Evolutionary conservation across 1,139 yeast species (phyloP), one percentile per base, ranked within the genome.

Genomic region (Sporopachydermia cereana): DNA sequence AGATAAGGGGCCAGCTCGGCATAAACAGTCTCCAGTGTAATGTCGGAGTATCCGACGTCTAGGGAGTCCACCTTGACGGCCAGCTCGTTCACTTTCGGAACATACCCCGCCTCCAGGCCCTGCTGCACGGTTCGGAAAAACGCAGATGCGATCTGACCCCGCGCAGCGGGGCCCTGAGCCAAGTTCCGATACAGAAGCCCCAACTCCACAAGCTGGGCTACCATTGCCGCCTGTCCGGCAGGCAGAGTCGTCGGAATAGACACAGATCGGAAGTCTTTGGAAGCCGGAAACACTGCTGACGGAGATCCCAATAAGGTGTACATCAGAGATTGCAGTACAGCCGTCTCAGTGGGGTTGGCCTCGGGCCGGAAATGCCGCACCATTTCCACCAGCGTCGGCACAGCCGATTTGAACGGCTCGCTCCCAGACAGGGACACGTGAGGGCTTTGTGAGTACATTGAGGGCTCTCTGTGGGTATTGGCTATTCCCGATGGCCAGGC

Each of bases 291-390:
- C 41, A 77, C 54, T 39, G 71, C 72, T 1, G 95, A 79, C 42
- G 84, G 82, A 4, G 84, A 71, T 0, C 95, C 96, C 22, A 81
- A 69, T 27, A 89, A 62, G 0, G 85, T 74, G 57, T 74, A 88
- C 2, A 83, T 75, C 3, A 85, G 62, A 51, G 74, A 80, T 14
- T 68, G 66, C 44, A 84, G 54, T 2, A 86, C 69, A 3, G 67
- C 71, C 5, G 62, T 62, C 49, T 82, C 88, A 2, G 68, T 41
- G 2, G 64, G 63, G n/a, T 50, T 49, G 39, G 22, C 9, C 17
- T 34, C 39, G 18, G 39, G 39, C 22, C 39, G 39, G n/a, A 20
- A 34, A 12, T 34, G 39, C 22, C 39, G 39, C 9, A 34, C 22
- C 9, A 34, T 5, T 12, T 34, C 39, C 12, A 21, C 5, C n/a